A percentile compares a stretch with the other conserved stretches of the same genome.
phyloP scores from a whole-genome alignment of 2,329 filamentous ascomycete genomes.

The Colletotrichum tanaceti region DNA sequence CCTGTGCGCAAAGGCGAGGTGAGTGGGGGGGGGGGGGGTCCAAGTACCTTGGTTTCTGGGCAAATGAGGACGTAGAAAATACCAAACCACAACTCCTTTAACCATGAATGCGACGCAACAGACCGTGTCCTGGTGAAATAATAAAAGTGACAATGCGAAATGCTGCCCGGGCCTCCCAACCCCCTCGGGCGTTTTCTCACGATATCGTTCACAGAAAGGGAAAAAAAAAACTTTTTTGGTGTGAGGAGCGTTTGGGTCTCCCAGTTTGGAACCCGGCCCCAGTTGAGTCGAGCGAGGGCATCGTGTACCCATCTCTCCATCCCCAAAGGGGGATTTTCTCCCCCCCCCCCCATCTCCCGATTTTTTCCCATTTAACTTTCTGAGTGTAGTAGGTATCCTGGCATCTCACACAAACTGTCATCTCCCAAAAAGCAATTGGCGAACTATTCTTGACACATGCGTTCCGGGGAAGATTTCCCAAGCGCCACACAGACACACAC shows the following conservation, averaged over 20 bases:
- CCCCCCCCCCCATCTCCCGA: too few species aligned
- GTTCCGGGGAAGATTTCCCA: neutral
- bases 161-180: too few species aligned
- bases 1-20: neutral
- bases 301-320: too few species aligned
- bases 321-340: too few species aligned
- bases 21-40: neutral
- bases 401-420: neutral
- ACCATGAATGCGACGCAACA: neutral
- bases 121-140: too few species aligned
- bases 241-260: too few species aligned
- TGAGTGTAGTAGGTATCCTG: neutral
- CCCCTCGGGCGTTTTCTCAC: too few species aligned
- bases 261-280: too few species aligned
- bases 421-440: neutral
- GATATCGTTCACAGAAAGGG: too few species aligned
- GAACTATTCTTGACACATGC: neutral
- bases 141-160: too few species aligned
- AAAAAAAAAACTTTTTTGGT: too few species aligned
- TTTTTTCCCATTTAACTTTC: neutral
- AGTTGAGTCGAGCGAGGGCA: too few species aligned
- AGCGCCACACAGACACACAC: neutral
- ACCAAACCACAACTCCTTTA: slow-evolving; percentile 10
- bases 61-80: neutral
- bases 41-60: neutral